These are phyloP conservation scores for Solanum stenotomum DNA, from an alignment of 257 asterid genomes.

Conservation along the genomic window DNA sequence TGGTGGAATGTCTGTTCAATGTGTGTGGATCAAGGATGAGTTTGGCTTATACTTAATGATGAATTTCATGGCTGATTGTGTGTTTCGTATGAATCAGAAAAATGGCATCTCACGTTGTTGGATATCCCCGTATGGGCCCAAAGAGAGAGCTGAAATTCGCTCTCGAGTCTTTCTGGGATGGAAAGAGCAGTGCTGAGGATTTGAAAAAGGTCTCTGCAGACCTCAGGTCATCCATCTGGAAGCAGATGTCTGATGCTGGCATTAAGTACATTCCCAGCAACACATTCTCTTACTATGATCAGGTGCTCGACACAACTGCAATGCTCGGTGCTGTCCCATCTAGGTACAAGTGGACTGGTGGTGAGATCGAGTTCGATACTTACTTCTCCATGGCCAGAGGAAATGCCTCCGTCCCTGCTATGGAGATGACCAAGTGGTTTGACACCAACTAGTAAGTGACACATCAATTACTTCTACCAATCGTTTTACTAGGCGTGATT, in stretches of 20 bases:
- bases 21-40: not conserved
- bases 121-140: slow-evolving; percentile 58
- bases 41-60: not conserved
- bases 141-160: slow-evolving; percentile 54
- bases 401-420: slow-evolving; percentile 45
- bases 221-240: slow-evolving; percentile 52
- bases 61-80: not conserved
- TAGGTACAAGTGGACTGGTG: slow-evolving; percentile 44
- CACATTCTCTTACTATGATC: slow-evolving; percentile 46
- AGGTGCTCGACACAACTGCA: slow-evolving; percentile 43
- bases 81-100: slow-evolving; percentile 14
- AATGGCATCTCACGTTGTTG: slow-evolving; percentile 58
- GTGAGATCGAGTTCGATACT: slow-evolving; percentile 37
- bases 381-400: slow-evolving; percentile 60
- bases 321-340: slow-evolving; percentile 56
- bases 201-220: slow-evolving; percentile 40
- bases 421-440: slow-evolving; percentile 53
- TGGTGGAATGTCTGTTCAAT: not conserved
- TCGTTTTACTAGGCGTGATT: not conserved
- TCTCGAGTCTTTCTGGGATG: slow-evolving; percentile 55
- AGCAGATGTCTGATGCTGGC: slow-evolving; percentile 48
- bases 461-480: not conserved
- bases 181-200: slow-evolving; percentile 45
- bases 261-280: slow-evolving; percentile 54
- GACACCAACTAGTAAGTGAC: slow-evolving; percentile 44